Percentiles rank a stretch among this genome's conserved stretches.
Conservation (phyloP, 75 land plant genomes). For the Isoetes taiwanensis region DNA sequence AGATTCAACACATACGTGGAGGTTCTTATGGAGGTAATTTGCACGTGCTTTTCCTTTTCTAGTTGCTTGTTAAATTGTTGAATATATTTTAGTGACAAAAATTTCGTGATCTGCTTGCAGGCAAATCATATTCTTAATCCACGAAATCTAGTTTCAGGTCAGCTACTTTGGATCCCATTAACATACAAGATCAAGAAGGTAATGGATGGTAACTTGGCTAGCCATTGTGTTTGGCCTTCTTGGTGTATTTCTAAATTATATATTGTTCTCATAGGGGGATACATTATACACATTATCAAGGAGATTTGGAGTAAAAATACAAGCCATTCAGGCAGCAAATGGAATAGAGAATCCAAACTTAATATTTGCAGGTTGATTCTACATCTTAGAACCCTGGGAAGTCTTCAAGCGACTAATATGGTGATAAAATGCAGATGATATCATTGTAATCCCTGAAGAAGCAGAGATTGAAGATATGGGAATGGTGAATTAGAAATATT, state of each 20-base stretch:
- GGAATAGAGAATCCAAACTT: conserved; percentile 23
- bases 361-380: conserved; percentile 13
- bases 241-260: not conserved
- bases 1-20: conserved; percentile 13
- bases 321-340: conserved; percentile 22
- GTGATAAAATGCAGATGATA: too few relatives aligned
- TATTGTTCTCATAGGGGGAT: conserved; percentile 21
- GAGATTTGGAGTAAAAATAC: conserved; percentile 10
- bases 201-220: not conserved
- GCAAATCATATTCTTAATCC: conserved; percentile 24
- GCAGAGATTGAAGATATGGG: too few relatives aligned
- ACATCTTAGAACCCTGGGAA: not conserved
- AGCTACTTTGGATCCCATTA: conserved; percentile 28
- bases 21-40: conserved; percentile 32
- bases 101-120: conserved; percentile 15
- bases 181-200: conserved; percentile 29
- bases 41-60: too few relatives aligned
- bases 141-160: conserved; percentile 16
- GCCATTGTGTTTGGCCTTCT: not conserved
- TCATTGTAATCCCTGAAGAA: too few relatives aligned
- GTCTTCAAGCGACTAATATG: too few relatives aligned
- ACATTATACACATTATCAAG: conserved; percentile 16
- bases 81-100: too few relatives aligned
- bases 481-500: too few relatives aligned
- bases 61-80: too few relatives aligned